These are phyloP conservation scores for Vachellia pachyceras DNA, from an alignment of 306 rosid genomes.

Conservation along the genomic window DNA sequence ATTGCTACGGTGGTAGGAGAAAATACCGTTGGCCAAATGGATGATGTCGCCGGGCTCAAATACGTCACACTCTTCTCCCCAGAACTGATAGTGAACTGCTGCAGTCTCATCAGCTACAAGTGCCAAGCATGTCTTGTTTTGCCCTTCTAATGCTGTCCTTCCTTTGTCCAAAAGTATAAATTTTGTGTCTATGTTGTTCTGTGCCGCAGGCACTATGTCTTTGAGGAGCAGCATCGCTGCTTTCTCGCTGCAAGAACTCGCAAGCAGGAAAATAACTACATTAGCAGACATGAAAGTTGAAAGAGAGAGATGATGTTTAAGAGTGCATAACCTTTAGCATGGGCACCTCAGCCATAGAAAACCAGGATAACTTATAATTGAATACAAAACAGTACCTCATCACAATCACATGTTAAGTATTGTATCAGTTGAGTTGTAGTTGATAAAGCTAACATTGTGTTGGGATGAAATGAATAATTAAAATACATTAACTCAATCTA, in stretches of 20 bases:
- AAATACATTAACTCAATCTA: no score
- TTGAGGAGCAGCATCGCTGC: slow-evolving; percentile 54
- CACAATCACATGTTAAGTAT: background rate
- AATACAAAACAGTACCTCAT: background rate
- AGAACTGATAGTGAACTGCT: slow-evolving; percentile 76
- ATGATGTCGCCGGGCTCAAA: slow-evolving; percentile 64
- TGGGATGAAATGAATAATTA: background rate
- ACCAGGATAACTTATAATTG: background rate
- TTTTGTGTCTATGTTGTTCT: slow-evolving; percentile 73
- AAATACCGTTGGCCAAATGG: slow-evolving; percentile 52
- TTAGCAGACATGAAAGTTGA: background rate
- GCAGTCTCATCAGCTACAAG: slow-evolving; percentile 69
- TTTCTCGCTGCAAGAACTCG: slow-evolving; percentile 20
- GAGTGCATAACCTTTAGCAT: no score
- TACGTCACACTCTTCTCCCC: slow-evolving; percentile 74
- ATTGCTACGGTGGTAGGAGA: slow-evolving; percentile 61
- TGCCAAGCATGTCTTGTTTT: slow-evolving; percentile 59
- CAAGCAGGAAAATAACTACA: slow-evolving; percentile 4
- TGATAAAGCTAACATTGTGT: background rate
- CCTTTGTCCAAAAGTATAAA: slow-evolving; percentile 79
- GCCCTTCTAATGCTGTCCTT: slow-evolving; percentile 51
- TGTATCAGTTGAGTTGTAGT: no score
- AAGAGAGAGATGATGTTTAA: background rate
- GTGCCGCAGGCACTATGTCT: slow-evolving; percentile 77
- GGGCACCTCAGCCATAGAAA: background rate